Evolutionary conservation across 108 stramenopile species (phyloP).

Genomic region (Licmophora abbreviata): DNA sequence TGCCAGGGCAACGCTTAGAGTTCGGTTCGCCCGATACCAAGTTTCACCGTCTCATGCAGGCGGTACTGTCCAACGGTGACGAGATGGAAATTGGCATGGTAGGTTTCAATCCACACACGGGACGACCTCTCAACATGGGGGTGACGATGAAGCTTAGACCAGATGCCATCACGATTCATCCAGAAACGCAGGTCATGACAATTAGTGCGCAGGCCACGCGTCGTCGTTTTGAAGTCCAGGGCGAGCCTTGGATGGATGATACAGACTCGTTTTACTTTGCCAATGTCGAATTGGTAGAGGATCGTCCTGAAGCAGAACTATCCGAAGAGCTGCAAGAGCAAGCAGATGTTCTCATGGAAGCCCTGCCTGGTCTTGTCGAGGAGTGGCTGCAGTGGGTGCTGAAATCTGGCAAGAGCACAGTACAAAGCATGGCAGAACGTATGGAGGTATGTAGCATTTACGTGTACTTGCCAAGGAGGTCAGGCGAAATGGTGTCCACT

Average conservation of each 20-base stretch:
- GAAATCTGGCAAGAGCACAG: conserved; percentile 9
- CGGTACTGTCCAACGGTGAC: conserved; percentile 1
- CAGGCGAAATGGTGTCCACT: neutral
- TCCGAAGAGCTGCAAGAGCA: neutral
- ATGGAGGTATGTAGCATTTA: too few species aligned
- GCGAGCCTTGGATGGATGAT: conserved; percentile 21
- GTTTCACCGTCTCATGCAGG: conserved; percentile 12
- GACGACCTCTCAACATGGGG: conserved; percentile 8
- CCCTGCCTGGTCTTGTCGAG: conserved; percentile 15
- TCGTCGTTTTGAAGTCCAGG: conserved; percentile 18
- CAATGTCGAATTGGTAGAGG: conserved; percentile 16
- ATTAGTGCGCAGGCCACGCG: conserved; percentile 4
- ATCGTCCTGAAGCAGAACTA: conserved; percentile 6
- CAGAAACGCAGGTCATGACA: neutral
- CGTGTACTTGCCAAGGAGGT: too few species aligned
- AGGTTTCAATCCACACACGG: conserved; percentile 11
- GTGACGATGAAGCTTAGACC: too few species aligned
- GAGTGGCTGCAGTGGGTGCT: conserved; percentile 12
- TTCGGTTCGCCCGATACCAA: conserved; percentile 20
- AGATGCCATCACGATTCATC: too few species aligned
- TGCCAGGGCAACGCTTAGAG: conserved; percentile 14
- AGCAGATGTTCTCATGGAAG: conserved; percentile 1
- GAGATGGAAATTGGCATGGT: conserved; percentile 18
- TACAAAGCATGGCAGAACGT: too few species aligned
- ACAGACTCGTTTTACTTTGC: conserved; percentile 20